Evolutionary conservation across 179 eudicot genomes (phyloP), one percentile per base, ranked within the genome.

Genomic region (Amaranthus tricolor): DNA sequence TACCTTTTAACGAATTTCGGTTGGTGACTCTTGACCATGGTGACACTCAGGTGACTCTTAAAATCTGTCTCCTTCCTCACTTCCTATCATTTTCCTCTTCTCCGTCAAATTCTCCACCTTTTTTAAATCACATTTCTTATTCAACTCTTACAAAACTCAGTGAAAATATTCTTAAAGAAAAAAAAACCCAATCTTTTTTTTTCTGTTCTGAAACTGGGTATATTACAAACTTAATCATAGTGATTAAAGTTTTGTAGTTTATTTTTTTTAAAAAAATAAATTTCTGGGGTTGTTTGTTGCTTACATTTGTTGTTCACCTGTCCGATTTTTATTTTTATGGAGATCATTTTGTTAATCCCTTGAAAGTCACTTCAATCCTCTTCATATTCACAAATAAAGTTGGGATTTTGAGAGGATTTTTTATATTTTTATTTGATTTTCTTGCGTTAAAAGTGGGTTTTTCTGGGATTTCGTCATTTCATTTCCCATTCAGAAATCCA

Each of bases 301-400:
- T 73, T 68, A 67, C 56, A 61, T 74, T 73, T 62, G 71, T 74
- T 68, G 84, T 64, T 77, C 61, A 81, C 71, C 84, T 77, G 81
- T 76, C 58, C 56, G 63, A 9, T 31, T 61, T 61, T 48, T 16
- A 47, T 47, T 56, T 48, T 9, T 5, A 2, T 31, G 40, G 40
- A 31, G 2, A 24, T 31, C 1, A 5, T 12, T 56, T 63, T 49
- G 40, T 17, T 72, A 47, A 52, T 51, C 67, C 49, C 54, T 72
- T 72, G 20, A 43, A 71, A 67, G 70, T 54, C 71, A 76, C 77
- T 73, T 60, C 57, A 67, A 40, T 72, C 68, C n/a, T n/a, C 70
- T 74, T 72, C 62, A 64, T 47, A 21, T 55, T 57, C 59, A 7
- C 19, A 43, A 31, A 31, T 31, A 31, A 31, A 31, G 40, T 31